Base-by-base conservation (phyloP, 805 yeast species). In the Saccharomycopsis capsularis region DNA sequence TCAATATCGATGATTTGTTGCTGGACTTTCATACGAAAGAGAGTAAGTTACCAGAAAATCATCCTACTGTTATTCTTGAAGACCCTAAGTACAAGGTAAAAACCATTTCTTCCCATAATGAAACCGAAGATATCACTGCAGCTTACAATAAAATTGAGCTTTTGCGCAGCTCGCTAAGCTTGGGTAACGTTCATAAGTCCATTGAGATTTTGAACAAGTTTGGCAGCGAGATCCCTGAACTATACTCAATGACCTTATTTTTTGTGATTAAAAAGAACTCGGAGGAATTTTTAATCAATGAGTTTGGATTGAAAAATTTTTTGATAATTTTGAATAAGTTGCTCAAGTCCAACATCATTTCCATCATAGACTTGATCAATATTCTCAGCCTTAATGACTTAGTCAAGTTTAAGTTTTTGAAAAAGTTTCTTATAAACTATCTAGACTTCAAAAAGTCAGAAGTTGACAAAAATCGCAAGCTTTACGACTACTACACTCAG, bases 291-390 rank as follows among this genome's bases (percentile, higher is more conserved):
- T 74, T 53, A 15, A 78, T 52, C 65, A 71, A 2, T 64, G 68
- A 32, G 73, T 84, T 4, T 79, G 85, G 1, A 72, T 74, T 15
- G 68, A 66, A 23, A 73, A 74, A 39, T 68, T 74, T 42, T 65
- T 78, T 48, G 60, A 61, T 43, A 16, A 66, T 90, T 0, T 62
- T 91, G 18, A 66, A 74, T 24, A 73, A 70, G 49, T 74, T 86
- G 42, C 73, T 76, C 42, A 61, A 68, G 2, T 65, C 69, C 15
- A 74, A 76, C 42, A 60, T 84, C 15, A 70, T 86, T 65, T 71
- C 95, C 0, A 85, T 95, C 0, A 63, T 87, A 18, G 96, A 90
- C 55, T 68, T 93, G 1, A 70, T 91, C n/a, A 81, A 82, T 53
- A 74, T 81, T 2, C 63, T 89, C 39, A 74, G 88, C 37, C 62